These are phyloP conservation scores for Hymenoscyphus fraxineus DNA, from an alignment of 2,329 filamentous ascomycete genomes.

Conservation along the genomic window DNA sequence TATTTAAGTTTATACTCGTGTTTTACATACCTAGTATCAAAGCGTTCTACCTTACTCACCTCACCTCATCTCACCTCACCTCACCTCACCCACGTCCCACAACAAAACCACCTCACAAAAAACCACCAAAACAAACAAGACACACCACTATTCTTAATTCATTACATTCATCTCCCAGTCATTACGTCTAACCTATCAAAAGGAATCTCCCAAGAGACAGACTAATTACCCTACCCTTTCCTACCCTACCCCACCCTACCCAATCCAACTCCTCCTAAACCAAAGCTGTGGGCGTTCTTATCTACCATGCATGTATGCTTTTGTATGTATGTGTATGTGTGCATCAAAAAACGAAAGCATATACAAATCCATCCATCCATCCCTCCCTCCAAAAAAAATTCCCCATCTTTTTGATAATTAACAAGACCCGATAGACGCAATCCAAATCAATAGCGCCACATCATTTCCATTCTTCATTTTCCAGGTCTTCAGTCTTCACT, in stretches of 20 bases:
- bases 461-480: no score
- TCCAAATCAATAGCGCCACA: no score
- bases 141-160: slow-evolving; percentile 1
- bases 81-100: neutral
- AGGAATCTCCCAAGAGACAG: neutral
- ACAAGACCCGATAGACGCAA: neutral
- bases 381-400: neutral
- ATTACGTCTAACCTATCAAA: slow-evolving; percentile 7
- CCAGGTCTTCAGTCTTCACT: neutral
- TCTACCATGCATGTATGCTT: neutral
- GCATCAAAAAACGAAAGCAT: neutral
- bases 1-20: no score
- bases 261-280: slow-evolving; percentile 2
- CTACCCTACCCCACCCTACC: neutral
- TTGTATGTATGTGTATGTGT: neutral
- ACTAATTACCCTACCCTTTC: neutral
- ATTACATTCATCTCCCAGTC: slow-evolving; percentile 13
- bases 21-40: no score
- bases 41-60: neutral
- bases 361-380: neutral
- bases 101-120: neutral
- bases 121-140: neutral
- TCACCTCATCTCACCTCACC: neutral
- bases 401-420: neutral
- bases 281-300: neutral